A percentile compares a stretch with the other conserved stretches of the same genome.
These are phyloP conservation scores for Barnettozyma botsteinii DNA, from an alignment of 805 yeast genomes.

Conservation along the genomic window DNA sequence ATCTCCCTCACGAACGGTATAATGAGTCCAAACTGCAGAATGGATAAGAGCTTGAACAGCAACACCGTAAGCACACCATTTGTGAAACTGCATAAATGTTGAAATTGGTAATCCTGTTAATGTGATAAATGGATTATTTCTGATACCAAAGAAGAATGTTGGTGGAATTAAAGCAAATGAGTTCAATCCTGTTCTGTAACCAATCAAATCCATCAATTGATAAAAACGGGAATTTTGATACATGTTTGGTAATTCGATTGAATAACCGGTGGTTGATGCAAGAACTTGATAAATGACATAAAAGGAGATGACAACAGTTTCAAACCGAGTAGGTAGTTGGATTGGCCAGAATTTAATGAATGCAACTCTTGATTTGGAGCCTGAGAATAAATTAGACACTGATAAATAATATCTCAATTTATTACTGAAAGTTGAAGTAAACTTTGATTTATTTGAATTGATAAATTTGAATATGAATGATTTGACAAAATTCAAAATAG, in stretches of 20 bases:
- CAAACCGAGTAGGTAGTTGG: slow-evolving; percentile 27
- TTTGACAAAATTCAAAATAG: slow-evolving; percentile 26
- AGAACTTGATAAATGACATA: slow-evolving; percentile 30
- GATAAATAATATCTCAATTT: slow-evolving; percentile 22
- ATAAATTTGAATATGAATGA: slow-evolving; percentile 24
- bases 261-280: slow-evolving; percentile 31
- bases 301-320: slow-evolving; percentile 27
- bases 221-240: slow-evolving; percentile 27
- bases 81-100: slow-evolving; percentile 59
- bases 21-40: slow-evolving; percentile 47
- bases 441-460: slow-evolving; percentile 14
- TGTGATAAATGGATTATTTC: slow-evolving; percentile 62
- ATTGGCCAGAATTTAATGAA: slow-evolving; percentile 24
- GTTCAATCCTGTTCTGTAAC: slow-evolving; percentile 50
- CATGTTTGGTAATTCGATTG: slow-evolving; percentile 34
- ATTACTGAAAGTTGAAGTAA: slow-evolving; percentile 13
- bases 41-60: slow-evolving; percentile 50
- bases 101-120: slow-evolving; percentile 54
- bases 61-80: slow-evolving; percentile 54
- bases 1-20: slow-evolving; percentile 37
- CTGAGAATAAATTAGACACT: slow-evolving; percentile 25
- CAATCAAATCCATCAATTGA: slow-evolving; percentile 35
- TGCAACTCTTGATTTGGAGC: slow-evolving; percentile 19
- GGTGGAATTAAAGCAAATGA: slow-evolving; percentile 51
- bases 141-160: slow-evolving; percentile 57